Base-by-base conservation (phyloP, 345 rosid genomes). In the Carallia pectinifolia region DNA sequence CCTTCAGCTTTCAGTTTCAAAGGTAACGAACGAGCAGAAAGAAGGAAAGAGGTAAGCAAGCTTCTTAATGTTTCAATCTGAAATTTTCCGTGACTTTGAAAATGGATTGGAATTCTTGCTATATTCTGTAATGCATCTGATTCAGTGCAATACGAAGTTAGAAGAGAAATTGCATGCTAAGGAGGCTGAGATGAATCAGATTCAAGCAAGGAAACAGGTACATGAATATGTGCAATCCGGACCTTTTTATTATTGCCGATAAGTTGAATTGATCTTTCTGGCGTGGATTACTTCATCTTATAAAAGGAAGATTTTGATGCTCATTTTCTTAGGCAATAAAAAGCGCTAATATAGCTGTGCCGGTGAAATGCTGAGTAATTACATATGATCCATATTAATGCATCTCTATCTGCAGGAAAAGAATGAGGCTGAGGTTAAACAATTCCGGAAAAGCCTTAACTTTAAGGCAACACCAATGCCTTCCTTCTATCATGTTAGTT, bases 381-480 rank as follows among this genome's bases (percentile, higher is more conserved):
- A 39, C 8, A 27, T 59, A 6, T 4, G 8, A 17, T 4, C 34
- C 48, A 33, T 23, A 19, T 48, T 39, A 23, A 65, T 60, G 60
- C 4, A 58, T 61, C 53, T 52, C 59, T 76, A 40, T 61, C 72
- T 82, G 71, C 78, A 93, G 97, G 85, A 88, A 79, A 82, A 82
- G 74, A 81, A 75, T 6, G 81, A 89, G 66, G 90, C 87, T 60
- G 93, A 89, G 72, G 83, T 90, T 30, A 86, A 88, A 68, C 85
- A 82, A 54, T 65, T 85, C 58, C 80, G 97, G 58, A 87, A 83
- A 74, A 85, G 90, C 81, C 93, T 93, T 38, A 89, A 93, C 70
- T 93, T 93, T 68, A 90, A 88, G 76, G 96, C 98, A 64, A 84
- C 78, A 27, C 97, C 97, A 19, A 88, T 90, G 96, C 97, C 98